Evolutionary conservation across 176 grass and related monocot species (phyloP).

Genomic region (Aegilops longissima): DNA sequence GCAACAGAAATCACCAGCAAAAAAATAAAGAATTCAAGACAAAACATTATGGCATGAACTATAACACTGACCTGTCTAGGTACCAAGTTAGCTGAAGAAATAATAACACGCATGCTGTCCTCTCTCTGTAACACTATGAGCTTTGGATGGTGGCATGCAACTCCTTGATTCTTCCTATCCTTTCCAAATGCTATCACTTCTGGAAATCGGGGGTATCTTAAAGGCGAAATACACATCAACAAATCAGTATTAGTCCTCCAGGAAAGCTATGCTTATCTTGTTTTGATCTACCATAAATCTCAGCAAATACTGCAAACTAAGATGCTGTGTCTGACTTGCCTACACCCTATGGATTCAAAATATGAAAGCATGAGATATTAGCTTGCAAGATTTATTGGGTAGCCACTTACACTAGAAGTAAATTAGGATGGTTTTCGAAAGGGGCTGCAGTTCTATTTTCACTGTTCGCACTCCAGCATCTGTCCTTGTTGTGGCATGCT

Average conservation of each 20-base stretch:
- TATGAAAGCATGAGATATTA: not conserved
- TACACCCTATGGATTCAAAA: not conserved
- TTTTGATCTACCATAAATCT: slow-evolving; percentile 8
- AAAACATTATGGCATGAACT: not conserved
- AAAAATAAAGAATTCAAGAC: slow-evolving; percentile 34
- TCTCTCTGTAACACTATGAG: slow-evolving; percentile 77
- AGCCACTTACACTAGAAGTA: slow-evolving; percentile 69
- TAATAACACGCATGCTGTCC: slow-evolving; percentile 60
- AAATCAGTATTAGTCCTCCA: slow-evolving; percentile 26
- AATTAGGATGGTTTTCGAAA: slow-evolving; percentile 59
- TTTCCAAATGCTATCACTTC: slow-evolving; percentile 90
- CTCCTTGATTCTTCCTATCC: slow-evolving; percentile 81
- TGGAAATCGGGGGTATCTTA: slow-evolving; percentile 75
- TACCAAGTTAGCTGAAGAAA: slow-evolving; percentile 90
- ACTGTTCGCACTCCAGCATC: slow-evolving; percentile 70
- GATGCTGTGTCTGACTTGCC: not conserved
- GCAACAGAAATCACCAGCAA: slow-evolving; percentile 9
- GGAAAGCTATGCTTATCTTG: not conserved
- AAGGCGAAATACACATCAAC: not conserved
- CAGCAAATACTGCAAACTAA: not conserved
- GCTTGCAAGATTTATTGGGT: not conserved
- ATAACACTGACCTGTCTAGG: slow-evolving; percentile 59
- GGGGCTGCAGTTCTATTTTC: slow-evolving; percentile 58
- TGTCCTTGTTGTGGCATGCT: slow-evolving; percentile 64
- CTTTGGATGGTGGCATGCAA: slow-evolving; percentile 94